Conservation (phyloP, 2,329 filamentous ascomycete genomes). For the Herpotrichia juniperi region DNA sequence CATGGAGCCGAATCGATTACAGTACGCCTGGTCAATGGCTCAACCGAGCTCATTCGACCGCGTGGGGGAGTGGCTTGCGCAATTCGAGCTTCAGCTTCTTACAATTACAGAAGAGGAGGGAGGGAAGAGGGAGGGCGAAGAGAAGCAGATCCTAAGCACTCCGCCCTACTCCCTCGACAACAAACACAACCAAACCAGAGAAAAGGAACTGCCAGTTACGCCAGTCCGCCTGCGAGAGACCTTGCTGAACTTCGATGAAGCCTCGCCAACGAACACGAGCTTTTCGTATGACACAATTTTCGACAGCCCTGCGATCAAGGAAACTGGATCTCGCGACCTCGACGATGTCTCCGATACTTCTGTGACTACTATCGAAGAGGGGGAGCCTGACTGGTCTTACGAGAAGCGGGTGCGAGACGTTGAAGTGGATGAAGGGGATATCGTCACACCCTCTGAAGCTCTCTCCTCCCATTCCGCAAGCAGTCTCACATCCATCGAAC, state of each 20-base stretch:
- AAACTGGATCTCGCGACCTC: background rate
- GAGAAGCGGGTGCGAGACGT: background rate
- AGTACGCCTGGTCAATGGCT: background rate
- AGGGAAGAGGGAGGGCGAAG: background rate
- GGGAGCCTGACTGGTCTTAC: background rate
- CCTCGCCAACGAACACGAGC: conserved; percentile 31
- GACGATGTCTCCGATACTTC: background rate
- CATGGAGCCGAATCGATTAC: background rate
- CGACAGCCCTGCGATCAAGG: conserved; percentile 13
- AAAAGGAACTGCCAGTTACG: background rate
- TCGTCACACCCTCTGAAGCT: background rate
- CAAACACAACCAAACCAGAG: no score
- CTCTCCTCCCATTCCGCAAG: conserved; percentile 1
- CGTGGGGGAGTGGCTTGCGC: conserved; percentile 1
- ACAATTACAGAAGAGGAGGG: background rate
- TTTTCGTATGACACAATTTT: conserved; percentile 31
- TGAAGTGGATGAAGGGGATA: background rate
- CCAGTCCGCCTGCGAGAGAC: background rate
- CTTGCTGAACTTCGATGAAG: background rate
- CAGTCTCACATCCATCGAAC: conserved; percentile 2
- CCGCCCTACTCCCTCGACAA: no score
- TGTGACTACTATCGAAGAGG: background rate
- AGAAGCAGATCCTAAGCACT: background rate
- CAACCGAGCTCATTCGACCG: background rate
- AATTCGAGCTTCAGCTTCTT: background rate